Evolutionary conservation across 176 grass and related monocot genomes (phyloP).

Genomic region (Metroxylon sagu): DNA sequence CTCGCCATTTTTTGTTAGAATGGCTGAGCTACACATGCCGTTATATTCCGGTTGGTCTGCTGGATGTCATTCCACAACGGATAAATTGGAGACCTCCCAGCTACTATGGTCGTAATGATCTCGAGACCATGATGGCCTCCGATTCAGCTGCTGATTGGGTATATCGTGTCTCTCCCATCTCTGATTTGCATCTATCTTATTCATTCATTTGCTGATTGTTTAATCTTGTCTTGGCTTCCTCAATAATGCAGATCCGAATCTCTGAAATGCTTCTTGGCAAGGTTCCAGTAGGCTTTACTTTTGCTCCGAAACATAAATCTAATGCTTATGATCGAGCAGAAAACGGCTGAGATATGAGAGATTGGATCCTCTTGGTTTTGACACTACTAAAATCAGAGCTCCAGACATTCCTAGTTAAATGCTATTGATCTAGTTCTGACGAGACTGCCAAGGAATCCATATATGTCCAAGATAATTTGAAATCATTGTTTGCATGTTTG

Average conservation of each 20-base stretch:
- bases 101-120: slow-evolving; percentile 75
- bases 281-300: slow-evolving; percentile 77
- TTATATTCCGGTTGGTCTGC: slow-evolving; percentile 69
- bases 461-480: no score
- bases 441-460: no score
- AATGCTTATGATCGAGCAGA: slow-evolving; percentile 89
- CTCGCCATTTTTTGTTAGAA: slow-evolving; percentile 82
- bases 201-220: neutral
- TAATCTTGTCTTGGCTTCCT: neutral
- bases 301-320: slow-evolving; percentile 84
- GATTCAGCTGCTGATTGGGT: slow-evolving; percentile 98
- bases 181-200: neutral
- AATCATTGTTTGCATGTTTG: no score
- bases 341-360: slow-evolving; percentile 46
- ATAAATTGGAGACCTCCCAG: slow-evolving; percentile 85
- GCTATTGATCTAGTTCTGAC: no score
- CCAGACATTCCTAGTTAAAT: no score
- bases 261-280: slow-evolving; percentile 92
- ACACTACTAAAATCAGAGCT: no score
- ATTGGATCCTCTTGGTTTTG: no score
- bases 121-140: slow-evolving; percentile 85
- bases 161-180: neutral
- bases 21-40: slow-evolving; percentile 81
- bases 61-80: slow-evolving; percentile 71
- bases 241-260: slow-evolving; percentile 52